Conservation (phyloP, 1,284 basidiomycete species). For the Cutaneotrichosporon sp. region DNA sequence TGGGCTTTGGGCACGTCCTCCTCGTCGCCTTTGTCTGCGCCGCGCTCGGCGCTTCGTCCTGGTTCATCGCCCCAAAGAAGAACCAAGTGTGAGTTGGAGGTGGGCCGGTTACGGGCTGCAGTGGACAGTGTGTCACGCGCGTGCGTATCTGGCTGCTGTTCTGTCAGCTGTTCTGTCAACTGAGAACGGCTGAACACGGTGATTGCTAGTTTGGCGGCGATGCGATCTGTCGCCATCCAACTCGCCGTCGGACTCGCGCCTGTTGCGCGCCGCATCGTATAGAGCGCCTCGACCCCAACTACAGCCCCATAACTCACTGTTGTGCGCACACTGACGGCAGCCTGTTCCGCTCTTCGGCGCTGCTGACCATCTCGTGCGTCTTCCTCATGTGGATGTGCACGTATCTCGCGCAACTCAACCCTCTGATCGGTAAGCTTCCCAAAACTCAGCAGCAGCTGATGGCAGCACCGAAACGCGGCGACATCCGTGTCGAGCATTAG, state of each 20-base stretch:
- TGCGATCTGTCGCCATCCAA: too few species aligned
- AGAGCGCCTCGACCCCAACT: too few species aligned
- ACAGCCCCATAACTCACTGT: too few species aligned
- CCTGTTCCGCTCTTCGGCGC: conserved; percentile 68
- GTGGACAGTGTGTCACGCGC: background rate
- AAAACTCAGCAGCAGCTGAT: conserved; percentile 4
- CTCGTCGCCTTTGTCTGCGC: conserved; percentile 37
- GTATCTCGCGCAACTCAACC: conserved; percentile 84
- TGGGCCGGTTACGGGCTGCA: background rate
- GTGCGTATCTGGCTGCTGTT: too few species aligned
- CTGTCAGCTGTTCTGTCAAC: too few species aligned
- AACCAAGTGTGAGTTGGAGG: conserved; percentile 69
- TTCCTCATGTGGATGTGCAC: conserved; percentile 95
- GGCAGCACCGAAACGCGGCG: conserved; percentile 6
- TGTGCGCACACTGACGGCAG: conserved; percentile 49
- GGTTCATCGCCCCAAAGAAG: conserved; percentile 69
- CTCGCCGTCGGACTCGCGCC: too few species aligned
- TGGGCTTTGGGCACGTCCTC: conserved; percentile 40
- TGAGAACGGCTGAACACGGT: too few species aligned
- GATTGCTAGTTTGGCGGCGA: too few species aligned
- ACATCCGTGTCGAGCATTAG: conserved; percentile 3
- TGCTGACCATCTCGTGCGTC: conserved; percentile 71
- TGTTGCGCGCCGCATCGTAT: too few species aligned
- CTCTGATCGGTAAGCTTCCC: conserved; percentile 64
- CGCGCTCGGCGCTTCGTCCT: conserved; percentile 61